These are phyloP conservation scores for Hibiscus syriacus DNA, from an alignment of 345 rosid genomes.

Conservation along the genomic window DNA sequence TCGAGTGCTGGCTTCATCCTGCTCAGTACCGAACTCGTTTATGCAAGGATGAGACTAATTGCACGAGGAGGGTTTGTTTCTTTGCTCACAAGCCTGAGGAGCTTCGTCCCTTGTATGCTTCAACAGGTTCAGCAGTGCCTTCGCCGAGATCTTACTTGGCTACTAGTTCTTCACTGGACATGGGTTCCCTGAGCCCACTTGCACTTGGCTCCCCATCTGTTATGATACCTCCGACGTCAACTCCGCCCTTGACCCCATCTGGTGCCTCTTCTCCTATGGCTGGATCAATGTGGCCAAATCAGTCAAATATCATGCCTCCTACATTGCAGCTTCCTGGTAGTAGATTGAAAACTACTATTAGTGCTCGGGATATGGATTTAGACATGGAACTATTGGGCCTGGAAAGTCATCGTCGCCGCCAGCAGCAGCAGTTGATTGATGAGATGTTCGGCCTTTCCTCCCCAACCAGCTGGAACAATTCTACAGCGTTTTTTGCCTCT, in stretches of 20 bases:
- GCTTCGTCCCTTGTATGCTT: slow-evolving; percentile 80
- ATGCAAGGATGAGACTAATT: slow-evolving; percentile 78
- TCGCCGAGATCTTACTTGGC: slow-evolving; percentile 66
- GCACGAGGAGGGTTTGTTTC: slow-evolving; percentile 82
- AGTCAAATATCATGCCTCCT: slow-evolving; percentile 43
- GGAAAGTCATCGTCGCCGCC: slow-evolving; percentile 25
- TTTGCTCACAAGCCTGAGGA: slow-evolving; percentile 91
- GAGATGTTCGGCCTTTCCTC: slow-evolving; percentile 51
- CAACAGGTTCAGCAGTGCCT: slow-evolving; percentile 82
- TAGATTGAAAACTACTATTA: slow-evolving; percentile 55
- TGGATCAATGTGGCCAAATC: slow-evolving; percentile 49
- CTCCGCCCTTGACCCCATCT: slow-evolving; percentile 68
- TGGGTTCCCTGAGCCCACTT: slow-evolving; percentile 57
- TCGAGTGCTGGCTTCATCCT: slow-evolving; percentile 98
- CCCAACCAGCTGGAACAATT: slow-evolving; percentile 60
- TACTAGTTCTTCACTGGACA: slow-evolving; percentile 43
- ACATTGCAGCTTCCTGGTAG: slow-evolving; percentile 76
- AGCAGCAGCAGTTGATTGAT: slow-evolving; percentile 36
- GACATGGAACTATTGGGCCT: slow-evolving; percentile 37
- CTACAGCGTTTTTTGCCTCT: slow-evolving; percentile 34
- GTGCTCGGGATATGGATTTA: slow-evolving; percentile 65
- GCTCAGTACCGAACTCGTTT: slow-evolving; percentile 89
- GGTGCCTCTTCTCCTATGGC: slow-evolving; percentile 47
- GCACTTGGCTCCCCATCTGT: slow-evolving; percentile 51
- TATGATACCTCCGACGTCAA: slow-evolving; percentile 41